Percentiles rank a stretch among this genome's conserved stretches.
These are phyloP conservation scores for Fonsecaea erecta DNA, from an alignment of 2,329 filamentous ascomycete genomes.

Conservation along the genomic window DNA sequence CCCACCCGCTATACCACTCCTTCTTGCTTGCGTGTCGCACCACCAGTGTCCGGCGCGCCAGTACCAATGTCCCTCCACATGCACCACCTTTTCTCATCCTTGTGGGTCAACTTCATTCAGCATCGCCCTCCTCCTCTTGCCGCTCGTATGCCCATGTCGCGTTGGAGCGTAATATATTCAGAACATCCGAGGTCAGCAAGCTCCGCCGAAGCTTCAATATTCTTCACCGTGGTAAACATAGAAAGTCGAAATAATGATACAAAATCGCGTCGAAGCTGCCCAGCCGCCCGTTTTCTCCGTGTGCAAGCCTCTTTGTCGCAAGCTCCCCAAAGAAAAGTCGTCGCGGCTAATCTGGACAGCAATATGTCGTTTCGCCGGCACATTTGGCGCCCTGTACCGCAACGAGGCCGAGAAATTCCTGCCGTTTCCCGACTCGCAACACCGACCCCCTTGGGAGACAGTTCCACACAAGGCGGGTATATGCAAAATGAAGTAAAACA, in stretches of 20 bases:
- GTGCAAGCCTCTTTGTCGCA: background rate
- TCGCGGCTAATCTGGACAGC: slow-evolving; percentile 1
- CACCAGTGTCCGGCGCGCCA: slow-evolving; percentile 1
- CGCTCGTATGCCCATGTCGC: slow-evolving; percentile 17
- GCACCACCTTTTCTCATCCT: background rate
- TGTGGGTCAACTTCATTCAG: slow-evolving; percentile 5
- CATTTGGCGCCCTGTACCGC: background rate
- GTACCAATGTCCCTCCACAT: slow-evolving; percentile 1
- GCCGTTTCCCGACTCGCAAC: background rate
- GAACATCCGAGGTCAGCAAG: background rate
- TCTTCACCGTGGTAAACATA: background rate
- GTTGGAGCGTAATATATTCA: slow-evolving; percentile 7
- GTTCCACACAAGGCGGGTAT: slow-evolving; percentile 7
- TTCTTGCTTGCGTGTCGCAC: background rate
- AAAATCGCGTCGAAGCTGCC: slow-evolving; percentile 10
- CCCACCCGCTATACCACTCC: slow-evolving; percentile 5
- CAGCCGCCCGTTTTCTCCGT: slow-evolving; percentile 8
- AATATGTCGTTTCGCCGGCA: background rate
- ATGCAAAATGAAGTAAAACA: slow-evolving; percentile 16
- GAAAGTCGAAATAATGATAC: slow-evolving; percentile 18
- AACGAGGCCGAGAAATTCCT: background rate
- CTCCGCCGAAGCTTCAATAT: background rate
- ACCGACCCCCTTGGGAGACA: slow-evolving; percentile 13
- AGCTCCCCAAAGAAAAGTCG: slow-evolving; percentile 2
- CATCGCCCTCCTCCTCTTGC: background rate